Percentiles rank a stretch among this genome's conserved stretches.
These are phyloP conservation scores for Candida corydali DNA, from an alignment of 805 yeast species.

Conservation along the genomic window DNA sequence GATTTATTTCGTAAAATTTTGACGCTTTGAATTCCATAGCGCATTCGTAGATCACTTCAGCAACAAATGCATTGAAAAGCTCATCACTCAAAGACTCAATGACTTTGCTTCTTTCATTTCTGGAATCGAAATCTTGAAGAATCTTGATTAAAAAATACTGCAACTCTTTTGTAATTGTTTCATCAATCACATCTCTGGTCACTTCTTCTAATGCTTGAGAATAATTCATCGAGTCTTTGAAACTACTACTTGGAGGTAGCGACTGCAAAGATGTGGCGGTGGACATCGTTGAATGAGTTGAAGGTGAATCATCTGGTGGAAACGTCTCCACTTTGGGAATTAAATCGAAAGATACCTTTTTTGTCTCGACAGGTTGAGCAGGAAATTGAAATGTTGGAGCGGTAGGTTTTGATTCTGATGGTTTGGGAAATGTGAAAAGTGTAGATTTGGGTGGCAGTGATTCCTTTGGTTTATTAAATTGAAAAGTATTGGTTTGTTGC, in stretches of 20 bases:
- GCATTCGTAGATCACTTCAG: conserved; percentile 48
- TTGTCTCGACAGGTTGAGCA: background rate
- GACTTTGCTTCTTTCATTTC: conserved; percentile 17
- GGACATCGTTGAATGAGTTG: background rate
- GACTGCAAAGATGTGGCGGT: conserved; percentile 1
- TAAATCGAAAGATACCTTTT: conserved; percentile 3
- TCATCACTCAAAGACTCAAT: conserved; percentile 44
- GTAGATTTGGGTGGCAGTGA: background rate
- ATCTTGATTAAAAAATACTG: conserved; percentile 20
- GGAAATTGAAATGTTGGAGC: background rate
- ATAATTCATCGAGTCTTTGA: conserved; percentile 24
- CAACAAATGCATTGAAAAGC: conserved; percentile 55
- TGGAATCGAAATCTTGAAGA: conserved; percentile 17
- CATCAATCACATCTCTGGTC: conserved; percentile 16
- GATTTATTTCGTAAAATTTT: conserved; percentile 21
- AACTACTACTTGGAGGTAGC: background rate
- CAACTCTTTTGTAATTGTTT: conserved; percentile 23
- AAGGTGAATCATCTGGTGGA: background rate
- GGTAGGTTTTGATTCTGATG: background rate
- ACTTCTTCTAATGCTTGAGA: conserved; percentile 22
- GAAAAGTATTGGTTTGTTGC: background rate
- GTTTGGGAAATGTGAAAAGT: background rate
- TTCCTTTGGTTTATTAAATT: background rate
- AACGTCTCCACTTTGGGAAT: conserved; percentile 2
- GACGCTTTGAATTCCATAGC: conserved; percentile 45